Percentiles rank a stretch among this genome's conserved stretches.
phyloP scores from a whole-genome alignment of 2,329 filamentous ascomycete genomes.

The Trichophyton verrucosum region DNA sequence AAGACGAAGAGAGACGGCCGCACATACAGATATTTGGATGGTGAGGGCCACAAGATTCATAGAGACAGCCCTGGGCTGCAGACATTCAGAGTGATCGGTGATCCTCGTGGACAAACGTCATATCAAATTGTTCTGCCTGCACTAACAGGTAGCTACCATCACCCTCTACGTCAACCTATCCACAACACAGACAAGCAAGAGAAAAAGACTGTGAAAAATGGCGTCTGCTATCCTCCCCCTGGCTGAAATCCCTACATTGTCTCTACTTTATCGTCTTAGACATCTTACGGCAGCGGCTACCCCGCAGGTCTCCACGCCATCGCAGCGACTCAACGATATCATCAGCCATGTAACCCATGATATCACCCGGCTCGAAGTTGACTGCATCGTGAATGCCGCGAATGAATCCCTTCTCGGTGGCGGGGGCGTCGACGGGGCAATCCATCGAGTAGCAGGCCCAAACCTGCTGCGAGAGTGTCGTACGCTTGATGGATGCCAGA shows the following conservation, averaged over 20 bases:
- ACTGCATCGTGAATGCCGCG: constrained; percentile 87
- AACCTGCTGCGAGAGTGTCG: constrained; percentile 57
- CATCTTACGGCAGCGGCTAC: constrained; percentile 32
- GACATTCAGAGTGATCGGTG: neutral
- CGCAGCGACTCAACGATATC: constrained; percentile 54
- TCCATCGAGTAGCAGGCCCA: constrained; percentile 69
- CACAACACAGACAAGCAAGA: neutral
- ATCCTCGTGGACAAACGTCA: neutral
- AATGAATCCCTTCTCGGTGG: constrained; percentile 69
- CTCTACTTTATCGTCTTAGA: constrained; percentile 51
- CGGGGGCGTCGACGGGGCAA: constrained; percentile 81
- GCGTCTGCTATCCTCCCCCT: neutral
- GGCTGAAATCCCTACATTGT: constrained; percentile 26
- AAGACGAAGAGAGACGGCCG: neutral
- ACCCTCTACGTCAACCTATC: neutral
- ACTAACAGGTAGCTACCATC: neutral
- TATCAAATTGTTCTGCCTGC: constrained; percentile 2
- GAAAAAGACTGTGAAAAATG: neutral
- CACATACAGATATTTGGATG: neutral
- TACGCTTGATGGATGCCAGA: constrained; percentile 58
- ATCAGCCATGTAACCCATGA: constrained; percentile 61
- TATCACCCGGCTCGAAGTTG: constrained; percentile 66
- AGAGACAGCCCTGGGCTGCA: neutral
- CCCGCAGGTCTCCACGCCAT: constrained; percentile 27
- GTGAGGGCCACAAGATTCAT: neutral